Evolutionary conservation across 345 rosid species (phyloP).

Genomic region (Microthlaspi erraticum): DNA sequence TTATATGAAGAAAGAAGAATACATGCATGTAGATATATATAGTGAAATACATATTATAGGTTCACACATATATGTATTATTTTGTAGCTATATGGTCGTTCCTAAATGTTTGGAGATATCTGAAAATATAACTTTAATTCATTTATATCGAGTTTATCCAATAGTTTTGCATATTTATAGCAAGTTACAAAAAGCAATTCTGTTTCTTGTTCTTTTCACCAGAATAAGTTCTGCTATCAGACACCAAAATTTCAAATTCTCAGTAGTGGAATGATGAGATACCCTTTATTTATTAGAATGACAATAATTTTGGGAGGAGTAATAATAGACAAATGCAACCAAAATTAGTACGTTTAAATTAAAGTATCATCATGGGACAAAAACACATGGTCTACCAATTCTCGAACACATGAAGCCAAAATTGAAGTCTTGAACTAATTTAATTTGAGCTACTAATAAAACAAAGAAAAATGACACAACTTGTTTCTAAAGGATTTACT

Average conservation of each 20-base stretch:
- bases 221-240: neutral
- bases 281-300: neutral
- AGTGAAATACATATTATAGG: too few species aligned
- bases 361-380: slow-evolving; percentile 20
- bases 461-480: neutral
- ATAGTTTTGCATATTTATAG: too few species aligned
- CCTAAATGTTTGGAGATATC: too few species aligned
- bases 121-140: too few species aligned
- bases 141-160: too few species aligned
- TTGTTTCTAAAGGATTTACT: neutral
- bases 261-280: neutral
- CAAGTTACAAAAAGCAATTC: too few species aligned
- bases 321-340: slow-evolving; percentile 8
- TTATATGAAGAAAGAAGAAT: neutral
- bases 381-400: slow-evolving; percentile 32
- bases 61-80: too few species aligned
- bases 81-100: too few species aligned
- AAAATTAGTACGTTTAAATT: slow-evolving; percentile 2
- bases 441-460: neutral
- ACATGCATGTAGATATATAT: neutral
- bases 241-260: neutral
- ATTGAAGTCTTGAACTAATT: slow-evolving; percentile 8
- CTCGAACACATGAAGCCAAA: slow-evolving; percentile 35
- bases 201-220: too few species aligned
- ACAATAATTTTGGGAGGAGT: neutral